Conservation (phyloP, 306 rosid species). For the Gastrolobium villosum region DNA sequence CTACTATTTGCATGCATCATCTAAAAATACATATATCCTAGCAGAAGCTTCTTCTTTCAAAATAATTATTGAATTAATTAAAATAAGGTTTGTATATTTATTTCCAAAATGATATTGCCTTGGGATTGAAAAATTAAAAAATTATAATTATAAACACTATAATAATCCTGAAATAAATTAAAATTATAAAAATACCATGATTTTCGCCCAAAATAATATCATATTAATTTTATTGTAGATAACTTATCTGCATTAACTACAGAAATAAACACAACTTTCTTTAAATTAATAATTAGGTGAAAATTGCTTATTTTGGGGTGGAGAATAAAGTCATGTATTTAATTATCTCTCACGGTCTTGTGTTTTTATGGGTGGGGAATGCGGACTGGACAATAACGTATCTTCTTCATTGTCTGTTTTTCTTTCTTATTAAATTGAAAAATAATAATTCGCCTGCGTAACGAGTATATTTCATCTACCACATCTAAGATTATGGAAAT, state of each 20-base stretch:
- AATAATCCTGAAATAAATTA: too few relatives aligned
- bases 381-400: conserved; percentile 35
- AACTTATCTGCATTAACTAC: too few relatives aligned
- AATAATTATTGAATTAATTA: conserved; percentile 5
- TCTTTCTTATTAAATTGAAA: background rate
- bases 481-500: background rate
- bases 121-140: too few relatives aligned
- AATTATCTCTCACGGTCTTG: conserved; percentile 31
- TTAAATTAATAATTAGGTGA: conserved; percentile 49
- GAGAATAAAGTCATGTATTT: background rate
- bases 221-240: too few relatives aligned
- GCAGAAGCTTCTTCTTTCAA: conserved; percentile 59
- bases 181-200: too few relatives aligned
- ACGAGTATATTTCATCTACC: background rate
- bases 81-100: too few relatives aligned
- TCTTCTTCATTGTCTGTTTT: conserved; percentile 41
- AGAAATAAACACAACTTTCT: too few relatives aligned
- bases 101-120: too few relatives aligned
- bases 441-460: background rate
- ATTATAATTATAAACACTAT: too few relatives aligned
- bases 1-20: conserved; percentile 27
- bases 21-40: conserved; percentile 31
- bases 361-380: conserved; percentile 42
- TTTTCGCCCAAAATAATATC: too few relatives aligned
- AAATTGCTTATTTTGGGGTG: conserved; percentile 18